These are phyloP conservation scores for Condylostoma magnum DNA, from an alignment of 169 alveolate species.

Conservation along the genomic window DNA sequence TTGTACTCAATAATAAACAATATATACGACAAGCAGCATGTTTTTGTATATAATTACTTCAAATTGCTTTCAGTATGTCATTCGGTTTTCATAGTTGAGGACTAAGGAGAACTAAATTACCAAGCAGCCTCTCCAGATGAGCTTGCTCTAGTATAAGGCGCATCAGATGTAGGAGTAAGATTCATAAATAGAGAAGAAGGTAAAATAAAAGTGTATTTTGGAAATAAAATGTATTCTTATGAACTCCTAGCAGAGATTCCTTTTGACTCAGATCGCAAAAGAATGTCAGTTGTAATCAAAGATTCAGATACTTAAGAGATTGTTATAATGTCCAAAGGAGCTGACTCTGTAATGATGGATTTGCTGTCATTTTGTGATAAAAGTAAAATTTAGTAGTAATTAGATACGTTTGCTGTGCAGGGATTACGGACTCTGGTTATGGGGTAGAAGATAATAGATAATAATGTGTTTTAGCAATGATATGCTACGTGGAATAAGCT, in stretches of 20 bases:
- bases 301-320: constrained; percentile 18
- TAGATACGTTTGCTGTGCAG: constrained; percentile 47
- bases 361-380: background rate
- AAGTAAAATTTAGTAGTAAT: background rate
- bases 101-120: constrained; percentile 38
- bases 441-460: constrained; percentile 54
- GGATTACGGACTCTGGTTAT: constrained; percentile 77
- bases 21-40: background rate
- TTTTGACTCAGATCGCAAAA: constrained; percentile 62
- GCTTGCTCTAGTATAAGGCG: constrained; percentile 69
- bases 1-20: background rate
- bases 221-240: constrained; percentile 4
- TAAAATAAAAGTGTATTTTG: constrained; percentile 30
- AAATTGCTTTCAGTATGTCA: constrained; percentile 50
- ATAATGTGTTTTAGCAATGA: constrained; percentile 50
- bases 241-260: constrained; percentile 38
- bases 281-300: constrained; percentile 77
- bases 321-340: constrained; percentile 54
- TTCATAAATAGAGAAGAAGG: constrained; percentile 35
- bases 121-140: constrained; percentile 81
- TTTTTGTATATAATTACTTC: constrained; percentile 26
- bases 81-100: constrained; percentile 53
- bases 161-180: constrained; percentile 56
- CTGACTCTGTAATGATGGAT: constrained; percentile 52
- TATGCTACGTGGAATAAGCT: constrained; percentile 32